phyloP scores from a whole-genome alignment of 2,329 filamentous ascomycete species.

The Aspergillus awamori region DNA sequence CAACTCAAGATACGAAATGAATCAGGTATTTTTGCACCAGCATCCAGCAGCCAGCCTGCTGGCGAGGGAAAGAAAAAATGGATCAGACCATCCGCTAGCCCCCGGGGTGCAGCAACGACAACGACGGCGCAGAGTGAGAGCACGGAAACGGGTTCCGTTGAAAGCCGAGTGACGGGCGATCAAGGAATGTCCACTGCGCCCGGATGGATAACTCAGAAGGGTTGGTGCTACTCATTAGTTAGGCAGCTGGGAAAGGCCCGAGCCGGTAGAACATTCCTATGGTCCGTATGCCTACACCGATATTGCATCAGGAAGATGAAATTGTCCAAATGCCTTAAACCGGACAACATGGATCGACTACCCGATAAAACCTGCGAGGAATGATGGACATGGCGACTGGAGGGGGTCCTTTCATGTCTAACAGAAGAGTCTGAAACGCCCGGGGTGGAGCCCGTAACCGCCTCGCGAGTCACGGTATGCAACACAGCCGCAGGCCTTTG shows the following conservation, averaged over 20 bases:
- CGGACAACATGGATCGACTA: background rate
- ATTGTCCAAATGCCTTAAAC: background rate
- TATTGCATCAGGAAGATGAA: background rate
- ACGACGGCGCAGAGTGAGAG: background rate
- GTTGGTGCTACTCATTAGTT: background rate
- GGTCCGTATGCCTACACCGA: background rate
- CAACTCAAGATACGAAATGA: background rate
- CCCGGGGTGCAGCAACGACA: slow-evolving; percentile 2
- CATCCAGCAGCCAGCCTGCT: background rate
- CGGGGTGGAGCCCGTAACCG: slow-evolving; percentile 19
- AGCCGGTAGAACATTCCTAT: background rate
- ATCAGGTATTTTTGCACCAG: background rate
- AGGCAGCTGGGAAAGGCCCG: background rate
- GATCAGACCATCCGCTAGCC: slow-evolving; percentile 8
- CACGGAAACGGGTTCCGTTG: slow-evolving; percentile 9
- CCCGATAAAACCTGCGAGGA: slow-evolving; percentile 1
- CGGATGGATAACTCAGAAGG: background rate
- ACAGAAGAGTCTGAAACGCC: slow-evolving; percentile 23
- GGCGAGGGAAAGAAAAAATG: background rate
- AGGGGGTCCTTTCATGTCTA: slow-evolving; percentile 5
- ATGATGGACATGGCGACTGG: slow-evolving; percentile 14
- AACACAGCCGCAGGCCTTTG: slow-evolving; percentile 16
- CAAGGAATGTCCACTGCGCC: background rate
- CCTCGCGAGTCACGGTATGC: slow-evolving; percentile 11
- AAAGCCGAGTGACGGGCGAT: slow-evolving; percentile 1